Evolutionary conservation across 371 early-diverging fungal species (phyloP).

Genomic region (Mortierella sp.): DNA sequence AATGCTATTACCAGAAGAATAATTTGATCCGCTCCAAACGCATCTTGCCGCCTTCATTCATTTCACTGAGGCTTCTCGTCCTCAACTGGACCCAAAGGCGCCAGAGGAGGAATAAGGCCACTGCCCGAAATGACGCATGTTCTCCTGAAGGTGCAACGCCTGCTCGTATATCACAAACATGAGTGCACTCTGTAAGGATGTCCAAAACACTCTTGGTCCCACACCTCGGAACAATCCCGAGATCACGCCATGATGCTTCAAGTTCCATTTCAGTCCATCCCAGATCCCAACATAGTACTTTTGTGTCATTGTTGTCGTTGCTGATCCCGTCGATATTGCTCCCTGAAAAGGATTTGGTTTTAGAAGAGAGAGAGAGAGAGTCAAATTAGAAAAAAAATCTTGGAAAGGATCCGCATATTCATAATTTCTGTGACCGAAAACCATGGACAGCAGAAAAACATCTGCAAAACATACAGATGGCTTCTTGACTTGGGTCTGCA

Average conservation of each 20-base stretch:
- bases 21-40: neutral
- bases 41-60: too few species aligned
- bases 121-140: slow-evolving; percentile 53
- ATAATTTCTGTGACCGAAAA: too few species aligned
- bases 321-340: slow-evolving; percentile 26
- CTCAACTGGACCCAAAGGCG: slow-evolving; percentile 21
- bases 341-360: neutral
- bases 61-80: neutral
- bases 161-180: slow-evolving; percentile 83
- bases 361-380: too few species aligned
- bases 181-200: slow-evolving; percentile 74
- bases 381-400: neutral
- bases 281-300: slow-evolving; percentile 76
- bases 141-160: slow-evolving; percentile 60
- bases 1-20: neutral
- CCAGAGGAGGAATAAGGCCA: slow-evolving; percentile 44
- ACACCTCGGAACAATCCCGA: slow-evolving; percentile 76
- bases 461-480: slow-evolving; percentile 33
- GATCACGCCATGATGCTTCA: slow-evolving; percentile 71
- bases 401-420: too few species aligned
- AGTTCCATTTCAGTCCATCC: slow-evolving; percentile 75
- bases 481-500: slow-evolving; percentile 74
- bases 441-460: neutral
- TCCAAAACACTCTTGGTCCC: slow-evolving; percentile 79
- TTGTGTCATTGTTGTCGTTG: slow-evolving; percentile 31